Base-by-base conservation (phyloP, 140 eudicot species). In the Erigeron philadelphicus region DNA sequence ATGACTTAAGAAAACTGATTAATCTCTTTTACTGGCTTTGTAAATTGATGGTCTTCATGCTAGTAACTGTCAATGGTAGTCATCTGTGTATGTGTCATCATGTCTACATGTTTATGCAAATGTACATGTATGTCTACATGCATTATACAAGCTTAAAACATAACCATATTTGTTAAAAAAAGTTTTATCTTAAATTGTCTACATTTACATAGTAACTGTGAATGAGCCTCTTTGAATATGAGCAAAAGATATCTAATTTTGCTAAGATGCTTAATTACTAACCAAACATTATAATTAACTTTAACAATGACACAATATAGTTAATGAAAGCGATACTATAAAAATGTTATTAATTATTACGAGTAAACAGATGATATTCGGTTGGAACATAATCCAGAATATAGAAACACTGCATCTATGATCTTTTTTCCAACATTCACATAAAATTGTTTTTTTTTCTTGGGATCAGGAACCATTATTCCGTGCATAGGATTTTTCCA, bases 371-470 rank as follows among this genome's bases (percentile, higher is more conserved):
- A 35, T 18, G 16, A 13, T 17, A 40, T 62, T 9, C 12, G 48
- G 48, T 61, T 61, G 10, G 66, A 61, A 16, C 45, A 23, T 61
- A 49, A 49, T 44, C 66, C 66, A 61, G 7, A 42, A 44, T 4
- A 65, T 46, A 45, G 45, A 13, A 65, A 65, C 45, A 19, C 31
- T 7, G 58, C 71, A 21, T 66, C 47, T 66, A 25, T 21, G 25
- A 21, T 21, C 25, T 21, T 21, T 46, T 66, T 66, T 19, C 41
- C 9, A 46, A 66, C 42, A 66, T 23, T 23, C 58, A 8, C 19
- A 9, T 7, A 13, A 21, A 45, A 43, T 18, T 13, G 42, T 38
- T 61, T 61, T 59, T 25, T n/a, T 60, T 12, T 59, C 41, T 58
- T 19, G 65, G 64, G 65, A 66, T 25, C 15, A 45, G 15, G 31